Base-by-base conservation (phyloP, 331 rosid species). In the Cydonia oblonga region DNA sequence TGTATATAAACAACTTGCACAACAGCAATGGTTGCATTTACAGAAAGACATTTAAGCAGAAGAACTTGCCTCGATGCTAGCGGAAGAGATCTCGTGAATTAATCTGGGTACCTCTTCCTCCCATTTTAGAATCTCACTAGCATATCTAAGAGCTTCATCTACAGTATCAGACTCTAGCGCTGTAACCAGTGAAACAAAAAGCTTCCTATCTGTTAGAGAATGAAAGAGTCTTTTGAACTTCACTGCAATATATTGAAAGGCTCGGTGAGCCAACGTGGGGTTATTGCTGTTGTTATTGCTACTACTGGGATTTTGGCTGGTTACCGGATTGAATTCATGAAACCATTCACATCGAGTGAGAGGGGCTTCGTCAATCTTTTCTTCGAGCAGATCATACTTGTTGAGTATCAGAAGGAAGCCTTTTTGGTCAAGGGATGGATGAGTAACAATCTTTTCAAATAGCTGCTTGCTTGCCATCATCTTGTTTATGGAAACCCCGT, bases 261-360 rank as follows among this genome's bases (percentile, higher is more conserved):
- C 92, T 22, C 81, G 79, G 44, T 86, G 90, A 56, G 93, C 81
- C 68, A 91, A 68, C 15, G 91, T 49, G 53, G 93, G 78, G 73
- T 61, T 89, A 19, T 67, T 91, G 49, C 59, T 77, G 72, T 60
- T 80, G 51, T 73, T 82, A 68, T 72, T 71, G 57, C 83, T 60
- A 42, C 68, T 71, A 18, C 24, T 76, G 7, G 81, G 68, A 58
- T 84, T 79, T 6, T 11, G 32, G 76, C 87, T 78, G 24, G 73
- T 72, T 46, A 88, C 76, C 0, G 99, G 96, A 32, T 84, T 72
- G 84, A 91, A 95, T 70, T 95, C 90, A 1, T n/a, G 2, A 74
- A 95, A 95, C 98, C 97, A 95, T 78, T 88, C 93, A 10, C 98
- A 95, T 54, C 33, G 64, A 42, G 75, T 49, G 72, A 91, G 90